Evolutionary conservation across 352 stramenopile species (phyloP).

Genomic region (Aphanomyces euteiches): DNA sequence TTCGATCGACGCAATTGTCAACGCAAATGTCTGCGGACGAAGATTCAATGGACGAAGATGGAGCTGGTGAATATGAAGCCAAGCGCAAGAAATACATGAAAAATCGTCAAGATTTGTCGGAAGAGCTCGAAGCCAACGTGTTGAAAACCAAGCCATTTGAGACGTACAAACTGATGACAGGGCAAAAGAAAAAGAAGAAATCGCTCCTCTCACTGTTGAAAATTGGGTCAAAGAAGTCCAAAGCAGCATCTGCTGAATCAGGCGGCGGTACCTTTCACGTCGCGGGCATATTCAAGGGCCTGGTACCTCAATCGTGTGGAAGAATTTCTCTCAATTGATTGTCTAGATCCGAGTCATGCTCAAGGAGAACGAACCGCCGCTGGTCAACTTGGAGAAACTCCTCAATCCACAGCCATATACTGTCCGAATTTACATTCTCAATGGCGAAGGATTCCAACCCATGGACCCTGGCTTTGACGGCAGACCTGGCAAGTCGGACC

Average conservation of each 20-base stretch:
- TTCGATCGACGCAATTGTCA: neutral
- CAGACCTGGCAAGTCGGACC: slow-evolving; percentile 79
- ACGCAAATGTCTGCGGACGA: neutral
- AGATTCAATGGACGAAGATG: slow-evolving; percentile 44
- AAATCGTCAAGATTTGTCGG: slow-evolving; percentile 61
- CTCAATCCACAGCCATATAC: slow-evolving; percentile 74
- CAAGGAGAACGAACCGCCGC: slow-evolving; percentile 71
- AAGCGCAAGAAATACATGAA: slow-evolving; percentile 76
- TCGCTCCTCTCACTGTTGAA: slow-evolving; percentile 62
- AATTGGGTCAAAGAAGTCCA: slow-evolving; percentile 60
- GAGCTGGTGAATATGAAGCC: slow-evolving; percentile 35
- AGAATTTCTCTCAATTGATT: neutral
- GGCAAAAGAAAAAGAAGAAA: slow-evolving; percentile 69
- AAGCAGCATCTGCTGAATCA: slow-evolving; percentile 28
- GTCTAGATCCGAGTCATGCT: slow-evolving; percentile 59
- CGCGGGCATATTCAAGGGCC: slow-evolving; percentile 86
- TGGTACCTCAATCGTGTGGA: slow-evolving; percentile 42
- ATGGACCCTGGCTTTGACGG: slow-evolving; percentile 87
- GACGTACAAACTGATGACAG: slow-evolving; percentile 80
- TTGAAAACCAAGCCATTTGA: slow-evolving; percentile 86
- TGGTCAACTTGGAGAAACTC: slow-evolving; percentile 61
- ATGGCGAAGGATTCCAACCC: slow-evolving; percentile 74
- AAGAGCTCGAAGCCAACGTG: slow-evolving; percentile 55
- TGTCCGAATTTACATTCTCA: slow-evolving; percentile 84
- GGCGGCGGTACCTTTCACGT: slow-evolving; percentile 68